phyloP scores from a whole-genome alignment of 371 early-diverging fungal species.

The Nematocida sp. region DNA sequence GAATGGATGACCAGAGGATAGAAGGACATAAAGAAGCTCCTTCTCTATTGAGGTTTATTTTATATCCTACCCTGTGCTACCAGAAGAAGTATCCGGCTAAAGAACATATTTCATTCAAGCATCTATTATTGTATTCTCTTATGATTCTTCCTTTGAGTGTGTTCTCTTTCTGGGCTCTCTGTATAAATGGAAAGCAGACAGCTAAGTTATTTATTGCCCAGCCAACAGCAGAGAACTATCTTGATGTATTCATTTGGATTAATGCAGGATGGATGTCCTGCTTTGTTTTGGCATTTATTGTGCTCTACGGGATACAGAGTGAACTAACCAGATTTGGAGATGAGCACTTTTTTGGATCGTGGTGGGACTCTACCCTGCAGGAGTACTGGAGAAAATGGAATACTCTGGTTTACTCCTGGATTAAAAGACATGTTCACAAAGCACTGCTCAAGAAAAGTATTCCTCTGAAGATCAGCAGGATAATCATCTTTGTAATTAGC shows the following conservation, averaged over 20 bases:
- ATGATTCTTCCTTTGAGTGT: slow-evolving; percentile 11
- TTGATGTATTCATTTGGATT: slow-evolving; percentile 30
- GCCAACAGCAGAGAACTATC: not conserved
- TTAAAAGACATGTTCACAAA: slow-evolving; percentile 80
- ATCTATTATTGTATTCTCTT: slow-evolving; percentile 1
- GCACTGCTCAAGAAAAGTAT: slow-evolving; percentile 71
- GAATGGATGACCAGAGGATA: slow-evolving; percentile 9
- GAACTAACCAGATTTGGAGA: slow-evolving; percentile 90
- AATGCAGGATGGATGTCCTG: slow-evolving; percentile 30
- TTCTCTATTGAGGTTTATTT: slow-evolving; percentile 19
- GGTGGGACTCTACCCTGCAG: slow-evolving; percentile 91
- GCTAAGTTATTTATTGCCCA: not conserved
- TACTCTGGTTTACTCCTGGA: slow-evolving; percentile 84
- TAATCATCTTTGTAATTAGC: slow-evolving; percentile 76
- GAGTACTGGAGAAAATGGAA: slow-evolving; percentile 96
- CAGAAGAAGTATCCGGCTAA: slow-evolving; percentile 17
- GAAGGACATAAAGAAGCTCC: not conserved
- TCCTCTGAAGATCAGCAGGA: slow-evolving; percentile 70
- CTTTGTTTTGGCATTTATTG: slow-evolving; percentile 35
- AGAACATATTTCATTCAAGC: not conserved
- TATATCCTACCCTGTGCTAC: slow-evolving; percentile 42
- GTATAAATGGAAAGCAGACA: not conserved
- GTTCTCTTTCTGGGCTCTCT: not conserved
- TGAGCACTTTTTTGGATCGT: slow-evolving; percentile 86
- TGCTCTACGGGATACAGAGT: slow-evolving; percentile 18